Evolutionary conservation across 306 rosid genomes (phyloP).

Genomic region (Cicer bijugum): DNA sequence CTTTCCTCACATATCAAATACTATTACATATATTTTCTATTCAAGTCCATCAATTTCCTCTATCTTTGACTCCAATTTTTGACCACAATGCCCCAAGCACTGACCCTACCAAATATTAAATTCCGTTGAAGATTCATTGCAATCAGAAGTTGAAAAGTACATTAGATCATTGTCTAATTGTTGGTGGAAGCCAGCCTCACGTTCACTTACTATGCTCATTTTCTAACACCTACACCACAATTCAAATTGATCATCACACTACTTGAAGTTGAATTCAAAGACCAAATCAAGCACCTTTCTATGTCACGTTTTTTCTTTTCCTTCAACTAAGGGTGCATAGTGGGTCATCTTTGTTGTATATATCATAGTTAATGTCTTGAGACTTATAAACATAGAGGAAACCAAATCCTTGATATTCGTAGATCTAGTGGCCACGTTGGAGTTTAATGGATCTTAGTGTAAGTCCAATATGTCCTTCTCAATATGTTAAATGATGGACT

Average conservation of each 20-base stretch:
- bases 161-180: conserved; percentile 64
- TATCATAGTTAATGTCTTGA: conserved; percentile 41
- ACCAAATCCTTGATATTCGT: conserved; percentile 47
- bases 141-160: conserved; percentile 58
- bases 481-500: conserved; percentile 25
- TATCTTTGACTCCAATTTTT: conserved; percentile 44
- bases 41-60: conserved; percentile 13
- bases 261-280: conserved; percentile 46
- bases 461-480: conserved; percentile 39
- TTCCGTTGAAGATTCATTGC: conserved; percentile 45
- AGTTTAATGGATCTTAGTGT: conserved; percentile 30
- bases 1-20: conserved; percentile 27
- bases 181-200: conserved; percentile 59
- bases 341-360: conserved; percentile 43
- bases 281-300: conserved; percentile 52
- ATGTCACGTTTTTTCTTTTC: conserved; percentile 24
- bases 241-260: conserved; percentile 46
- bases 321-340: conserved; percentile 45
- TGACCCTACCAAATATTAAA: conserved; percentile 55
- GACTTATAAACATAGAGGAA: conserved; percentile 45
- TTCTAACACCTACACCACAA: conserved; percentile 31
- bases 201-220: conserved; percentile 39
- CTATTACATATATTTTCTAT: neutral
- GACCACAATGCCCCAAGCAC: conserved; percentile 26
- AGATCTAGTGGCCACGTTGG: conserved; percentile 38